Evolutionary conservation across 768 basidiomycete species (phyloP).

Genomic region (Lactifluus pinguis): DNA sequence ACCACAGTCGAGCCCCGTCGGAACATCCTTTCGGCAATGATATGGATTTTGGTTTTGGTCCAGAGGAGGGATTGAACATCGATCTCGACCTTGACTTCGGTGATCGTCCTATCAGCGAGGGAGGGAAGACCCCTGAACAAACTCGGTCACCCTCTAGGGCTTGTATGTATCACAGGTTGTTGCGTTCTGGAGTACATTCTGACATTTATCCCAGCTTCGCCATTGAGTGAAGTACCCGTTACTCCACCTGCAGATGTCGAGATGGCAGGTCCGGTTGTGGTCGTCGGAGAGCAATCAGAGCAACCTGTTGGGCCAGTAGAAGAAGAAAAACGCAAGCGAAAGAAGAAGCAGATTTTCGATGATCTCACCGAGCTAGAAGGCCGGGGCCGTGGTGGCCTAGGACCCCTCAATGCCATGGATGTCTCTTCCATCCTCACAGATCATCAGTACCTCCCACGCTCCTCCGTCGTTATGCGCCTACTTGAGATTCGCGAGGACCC

Average conservation of each 20-base stretch:
- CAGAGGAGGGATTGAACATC: slow-evolving; percentile 38
- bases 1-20: slow-evolving; percentile 52
- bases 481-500: slow-evolving; percentile 83
- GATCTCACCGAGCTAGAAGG: slow-evolving; percentile 77
- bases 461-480: slow-evolving; percentile 76
- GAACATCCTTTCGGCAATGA: slow-evolving; percentile 57
- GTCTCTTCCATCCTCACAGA: slow-evolving; percentile 68
- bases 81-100: slow-evolving; percentile 69
- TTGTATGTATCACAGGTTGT: slow-evolving; percentile 37
- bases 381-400: slow-evolving; percentile 43
- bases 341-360: slow-evolving; percentile 86
- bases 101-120: slow-evolving; percentile 39
- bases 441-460: slow-evolving; percentile 80
- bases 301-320: slow-evolving; percentile 25
- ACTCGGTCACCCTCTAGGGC: slow-evolving; percentile 50
- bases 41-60: slow-evolving; percentile 41
- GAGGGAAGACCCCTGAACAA: slow-evolving; percentile 48
- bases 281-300: slow-evolving; percentile 34
- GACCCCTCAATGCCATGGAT: slow-evolving; percentile 43
- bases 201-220: slow-evolving; percentile 46
- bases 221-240: slow-evolving; percentile 60
- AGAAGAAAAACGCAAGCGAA: slow-evolving; percentile 40
- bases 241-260: slow-evolving; percentile 65
- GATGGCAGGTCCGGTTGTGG: slow-evolving; percentile 41
- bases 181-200: slow-evolving; percentile 3